Conservation (phyloP, 2,329 filamentous ascomycete species). For the Domatiomyces globalis region DNA sequence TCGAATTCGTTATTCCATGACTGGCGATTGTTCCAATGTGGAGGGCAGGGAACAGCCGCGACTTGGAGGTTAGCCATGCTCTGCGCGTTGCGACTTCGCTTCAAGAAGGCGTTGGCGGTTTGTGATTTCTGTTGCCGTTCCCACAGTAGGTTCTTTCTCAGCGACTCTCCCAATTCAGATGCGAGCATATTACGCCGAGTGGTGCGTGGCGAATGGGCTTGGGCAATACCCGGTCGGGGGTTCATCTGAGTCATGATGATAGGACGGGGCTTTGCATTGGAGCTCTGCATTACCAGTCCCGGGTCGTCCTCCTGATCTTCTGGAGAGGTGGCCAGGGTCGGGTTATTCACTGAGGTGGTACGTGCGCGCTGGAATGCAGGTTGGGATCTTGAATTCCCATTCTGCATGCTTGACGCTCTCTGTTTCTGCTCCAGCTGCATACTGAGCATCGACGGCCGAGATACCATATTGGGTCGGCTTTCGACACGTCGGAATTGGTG, state of each 20-base stretch:
- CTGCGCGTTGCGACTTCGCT: constrained; percentile 78
- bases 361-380: constrained; percentile 37
- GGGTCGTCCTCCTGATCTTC: constrained; percentile 29
- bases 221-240: constrained; percentile 25
- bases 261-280: constrained; percentile 6
- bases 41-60: constrained; percentile 51
- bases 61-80: constrained; percentile 80
- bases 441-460: constrained; percentile 76
- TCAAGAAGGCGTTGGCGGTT: constrained; percentile 74
- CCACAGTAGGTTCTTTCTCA: constrained; percentile 83
- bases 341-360: constrained; percentile 56
- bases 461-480: constrained; percentile 70
- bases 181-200: constrained; percentile 91
- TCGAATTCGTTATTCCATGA: constrained; percentile 81
- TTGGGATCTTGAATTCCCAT: constrained; percentile 40
- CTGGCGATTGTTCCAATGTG: constrained; percentile 43
- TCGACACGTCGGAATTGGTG: constrained; percentile 81
- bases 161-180: constrained; percentile 82
- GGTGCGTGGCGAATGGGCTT: constrained; percentile 75
- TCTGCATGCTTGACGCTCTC: constrained; percentile 53
- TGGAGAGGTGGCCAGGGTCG: constrained; percentile 46
- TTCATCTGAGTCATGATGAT: constrained; percentile 11
- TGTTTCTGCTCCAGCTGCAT: constrained; percentile 73
- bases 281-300: constrained; percentile 16
- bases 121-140: constrained; percentile 90